These are phyloP conservation scores for Talaromyces sp. DNA, from an alignment of 2,329 filamentous ascomycete species.

Conservation along the genomic window DNA sequence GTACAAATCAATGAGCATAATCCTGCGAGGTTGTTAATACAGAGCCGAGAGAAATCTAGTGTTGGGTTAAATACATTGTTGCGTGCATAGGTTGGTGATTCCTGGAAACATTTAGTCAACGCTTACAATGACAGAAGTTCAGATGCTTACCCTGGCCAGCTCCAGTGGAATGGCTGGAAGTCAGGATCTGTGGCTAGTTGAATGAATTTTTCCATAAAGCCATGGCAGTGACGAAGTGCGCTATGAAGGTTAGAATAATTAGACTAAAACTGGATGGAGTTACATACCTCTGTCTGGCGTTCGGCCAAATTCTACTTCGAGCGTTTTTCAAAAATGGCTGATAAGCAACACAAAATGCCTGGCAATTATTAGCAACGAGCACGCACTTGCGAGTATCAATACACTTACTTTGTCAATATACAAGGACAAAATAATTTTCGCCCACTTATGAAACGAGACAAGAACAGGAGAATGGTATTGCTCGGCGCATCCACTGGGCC, in stretches of 20 bases:
- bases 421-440: slow-evolving; percentile 47
- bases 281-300: slow-evolving; percentile 48
- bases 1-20: slow-evolving; percentile 54
- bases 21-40: slow-evolving; percentile 32
- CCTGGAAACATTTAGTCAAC: slow-evolving; percentile 23
- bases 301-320: slow-evolving; percentile 50
- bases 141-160: slow-evolving; percentile 46
- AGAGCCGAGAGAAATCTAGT: no score
- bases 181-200: slow-evolving; percentile 50
- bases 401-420: slow-evolving; percentile 47
- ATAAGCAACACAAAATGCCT: slow-evolving; percentile 52
- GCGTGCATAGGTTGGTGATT: slow-evolving; percentile 51
- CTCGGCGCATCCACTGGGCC: slow-evolving; percentile 39
- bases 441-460: slow-evolving; percentile 52
- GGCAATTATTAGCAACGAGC: slow-evolving; percentile 10
- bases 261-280: neutral
- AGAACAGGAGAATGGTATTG: slow-evolving; percentile 49
- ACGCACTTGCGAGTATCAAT: neutral
- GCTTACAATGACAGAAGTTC: neutral
- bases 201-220: slow-evolving; percentile 54
- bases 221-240: slow-evolving; percentile 51
- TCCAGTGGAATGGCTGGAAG: slow-evolving; percentile 53
- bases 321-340: slow-evolving; percentile 53
- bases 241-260: slow-evolving; percentile 27
- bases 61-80: slow-evolving; percentile 33